Base-by-base conservation (phyloP, 1,284 basidiomycete species). In the Cutaneotrichosporon spelunceum region DNA sequence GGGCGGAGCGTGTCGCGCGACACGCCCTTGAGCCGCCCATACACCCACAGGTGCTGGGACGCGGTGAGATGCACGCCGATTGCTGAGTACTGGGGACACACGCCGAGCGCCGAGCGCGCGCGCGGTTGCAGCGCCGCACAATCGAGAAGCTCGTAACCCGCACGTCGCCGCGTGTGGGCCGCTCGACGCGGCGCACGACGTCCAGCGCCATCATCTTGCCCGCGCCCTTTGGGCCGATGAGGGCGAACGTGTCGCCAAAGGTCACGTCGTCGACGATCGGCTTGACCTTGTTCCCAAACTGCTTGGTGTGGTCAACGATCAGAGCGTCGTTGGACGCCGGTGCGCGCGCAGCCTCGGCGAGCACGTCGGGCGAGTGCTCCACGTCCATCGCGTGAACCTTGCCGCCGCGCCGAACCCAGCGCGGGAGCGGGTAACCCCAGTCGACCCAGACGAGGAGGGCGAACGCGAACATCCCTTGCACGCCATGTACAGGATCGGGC, bases 71-170 rank as follows among this genome's bases (percentile, higher is more conserved):
- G 85, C 6, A 84, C 80, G 65, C 91, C 90, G 61, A 91, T 88
- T 0, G 89, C 89, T 5, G 89, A 89, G 77, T 90, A 89, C 67
- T 91, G 89, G 0, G 89, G 89, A 71, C 88, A 90, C 45, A 91
- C 88, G 2, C 89, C 89, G 8, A 91, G 83, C 24, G 66, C 59
- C 7, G 60, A n/a, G n/a, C 54, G 39, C 70, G 66, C 30, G 89
- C 87, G 4, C 76, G 80, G 36, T 83, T 83, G 0, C 88, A 84
- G 60, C 85, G 80, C 27, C 80, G 78, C 23, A 88, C 79, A 39
- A 88, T 84, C 1, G 88, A 90, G 30, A 82, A 79, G 1, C 83
- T 84, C 56, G 84, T 83, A 68, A 91, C 87, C 55, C 83, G 70
- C 4, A 89, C 83, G 66, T 90, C 87, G 1, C 89, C 89, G 1